A percentile compares a stretch with the other conserved stretches of the same genome.
Conservation (phyloP, 2,329 filamentous ascomycete species). For the Drechmeria coniospora region DNA sequence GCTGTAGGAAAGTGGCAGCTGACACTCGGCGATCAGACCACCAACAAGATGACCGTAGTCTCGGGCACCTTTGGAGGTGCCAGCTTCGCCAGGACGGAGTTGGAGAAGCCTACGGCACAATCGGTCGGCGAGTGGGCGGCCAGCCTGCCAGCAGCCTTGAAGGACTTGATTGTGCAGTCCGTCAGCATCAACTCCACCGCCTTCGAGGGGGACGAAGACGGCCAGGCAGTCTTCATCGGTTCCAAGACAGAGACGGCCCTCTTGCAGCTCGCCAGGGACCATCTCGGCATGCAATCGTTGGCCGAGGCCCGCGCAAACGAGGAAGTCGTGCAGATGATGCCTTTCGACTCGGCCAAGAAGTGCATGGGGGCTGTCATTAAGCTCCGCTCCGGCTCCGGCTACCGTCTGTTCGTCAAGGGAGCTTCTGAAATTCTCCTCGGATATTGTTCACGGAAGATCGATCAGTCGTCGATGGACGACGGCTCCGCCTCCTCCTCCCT, state of each 20-base stretch:
- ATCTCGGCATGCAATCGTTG: conserved; percentile 31
- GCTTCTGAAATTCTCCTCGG: conserved; percentile 37
- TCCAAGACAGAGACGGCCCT: conserved; percentile 41
- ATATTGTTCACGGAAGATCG: conserved; percentile 21
- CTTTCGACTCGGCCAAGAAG: conserved; percentile 36
- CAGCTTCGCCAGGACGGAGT: conserved; percentile 7
- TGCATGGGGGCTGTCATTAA: conserved; percentile 38
- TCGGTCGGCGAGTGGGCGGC: conserved; percentile 1
- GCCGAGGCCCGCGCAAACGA: conserved; percentile 27
- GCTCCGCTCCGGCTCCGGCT: conserved; percentile 21
- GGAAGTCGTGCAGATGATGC: conserved; percentile 29
- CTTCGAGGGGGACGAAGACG: conserved; percentile 31
- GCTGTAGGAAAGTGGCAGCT: too few species aligned
- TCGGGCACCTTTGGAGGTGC: conserved; percentile 8
- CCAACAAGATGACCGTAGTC: conserved; percentile 13
- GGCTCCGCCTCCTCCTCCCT: conserved; percentile 39
- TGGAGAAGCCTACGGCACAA: neutral
- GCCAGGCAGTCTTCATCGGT: conserved; percentile 28
- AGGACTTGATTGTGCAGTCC: conserved; percentile 23
- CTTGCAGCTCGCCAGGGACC: conserved; percentile 29
- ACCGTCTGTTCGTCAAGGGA: conserved; percentile 37
- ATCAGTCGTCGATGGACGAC: conserved; percentile 32
- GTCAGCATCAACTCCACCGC: conserved; percentile 40
- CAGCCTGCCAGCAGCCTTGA: conserved; percentile 10
- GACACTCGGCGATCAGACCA: conserved; percentile 6